Conservation (phyloP, 768 basidiomycete genomes). For the Epithele typhae region DNA sequence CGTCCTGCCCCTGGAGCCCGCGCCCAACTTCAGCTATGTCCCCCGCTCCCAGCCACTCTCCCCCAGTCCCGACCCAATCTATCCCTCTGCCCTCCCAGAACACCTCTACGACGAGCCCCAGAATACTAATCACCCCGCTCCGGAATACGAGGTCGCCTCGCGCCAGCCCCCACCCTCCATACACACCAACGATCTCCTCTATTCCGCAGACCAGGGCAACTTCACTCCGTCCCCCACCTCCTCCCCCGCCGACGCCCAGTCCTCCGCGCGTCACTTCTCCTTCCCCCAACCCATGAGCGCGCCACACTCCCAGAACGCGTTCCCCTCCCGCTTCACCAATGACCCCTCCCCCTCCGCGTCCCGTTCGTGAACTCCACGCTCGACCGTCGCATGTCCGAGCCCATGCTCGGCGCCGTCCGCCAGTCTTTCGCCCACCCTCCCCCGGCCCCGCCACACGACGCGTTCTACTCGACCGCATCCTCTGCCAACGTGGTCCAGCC, state of each 20-base stretch:
- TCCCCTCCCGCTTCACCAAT: slow-evolving; percentile 5
- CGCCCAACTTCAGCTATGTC: slow-evolving; percentile 17
- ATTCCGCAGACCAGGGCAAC: slow-evolving; percentile 8
- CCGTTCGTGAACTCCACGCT: slow-evolving; percentile 27
- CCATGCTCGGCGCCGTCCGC: slow-evolving; percentile 30
- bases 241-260: slow-evolving; percentile 10
- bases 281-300: slow-evolving; percentile 17
- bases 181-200: slow-evolving; percentile 14
- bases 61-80: slow-evolving; percentile 14
- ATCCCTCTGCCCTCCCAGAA: slow-evolving; percentile 1
- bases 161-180: slow-evolving; percentile 17
- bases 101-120: slow-evolving; percentile 4
- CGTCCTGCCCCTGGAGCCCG: slow-evolving; percentile 12
- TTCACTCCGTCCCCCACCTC: slow-evolving; percentile 18
- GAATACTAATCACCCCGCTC: neutral
- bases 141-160: slow-evolving; percentile 5
- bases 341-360: slow-evolving; percentile 3
- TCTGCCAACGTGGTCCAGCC: slow-evolving; percentile 10
- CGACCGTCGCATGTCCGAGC: slow-evolving; percentile 71
- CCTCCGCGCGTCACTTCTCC: slow-evolving; percentile 12
- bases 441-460: slow-evolving; percentile 7
- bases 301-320: slow-evolving; percentile 16
- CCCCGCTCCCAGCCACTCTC: slow-evolving; percentile 15
- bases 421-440: slow-evolving; percentile 13
- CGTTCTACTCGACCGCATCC: slow-evolving; percentile 7